phyloP scores from a whole-genome alignment of 2,329 filamentous ascomycete genomes.

The Dichotomopilus funicola region DNA sequence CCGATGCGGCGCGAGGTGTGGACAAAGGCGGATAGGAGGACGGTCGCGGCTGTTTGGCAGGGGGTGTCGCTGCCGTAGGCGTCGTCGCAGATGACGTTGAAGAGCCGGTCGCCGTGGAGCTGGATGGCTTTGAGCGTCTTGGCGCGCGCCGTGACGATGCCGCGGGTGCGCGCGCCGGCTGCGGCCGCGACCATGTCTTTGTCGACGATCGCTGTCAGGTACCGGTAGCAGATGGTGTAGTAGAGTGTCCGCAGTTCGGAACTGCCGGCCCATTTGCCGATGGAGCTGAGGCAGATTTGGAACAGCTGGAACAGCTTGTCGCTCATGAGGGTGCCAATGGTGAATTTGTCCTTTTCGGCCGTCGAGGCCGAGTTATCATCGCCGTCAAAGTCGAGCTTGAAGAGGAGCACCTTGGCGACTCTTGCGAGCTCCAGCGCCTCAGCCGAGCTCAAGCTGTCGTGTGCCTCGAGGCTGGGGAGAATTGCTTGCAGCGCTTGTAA shows the following conservation, averaged over 20 bases:
- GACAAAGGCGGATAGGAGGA: conserved; percentile 75
- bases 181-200: conserved; percentile 23
- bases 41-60: conserved; percentile 77
- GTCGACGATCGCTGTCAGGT: conserved; percentile 64
- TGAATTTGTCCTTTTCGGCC: conserved; percentile 36
- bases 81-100: conserved; percentile 88
- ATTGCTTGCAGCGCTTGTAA: conserved; percentile 82
- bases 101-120: conserved; percentile 64
- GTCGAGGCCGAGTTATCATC: conserved; percentile 27
- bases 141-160: conserved; percentile 40
- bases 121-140: conserved; percentile 68
- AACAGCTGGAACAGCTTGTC: conserved; percentile 91
- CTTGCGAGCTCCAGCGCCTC: conserved; percentile 72
- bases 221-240: conserved; percentile 87
- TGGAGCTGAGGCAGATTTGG: conserved; percentile 74
- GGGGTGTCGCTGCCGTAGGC: conserved; percentile 75
- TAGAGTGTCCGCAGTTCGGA: conserved; percentile 72
- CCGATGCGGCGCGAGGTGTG: conserved; percentile 28
- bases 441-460: conserved; percentile 59
- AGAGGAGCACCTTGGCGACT: conserved; percentile 66
- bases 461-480: conserved; percentile 77
- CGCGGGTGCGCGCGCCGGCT: conserved; percentile 26
- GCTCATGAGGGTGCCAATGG: conserved; percentile 52
- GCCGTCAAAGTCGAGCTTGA: conserved; percentile 57
- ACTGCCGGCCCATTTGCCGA: conserved; percentile 65